Evolutionary conservation across 805 yeast species (phyloP).

Genomic region (Pichia nanzhaoensis): DNA sequence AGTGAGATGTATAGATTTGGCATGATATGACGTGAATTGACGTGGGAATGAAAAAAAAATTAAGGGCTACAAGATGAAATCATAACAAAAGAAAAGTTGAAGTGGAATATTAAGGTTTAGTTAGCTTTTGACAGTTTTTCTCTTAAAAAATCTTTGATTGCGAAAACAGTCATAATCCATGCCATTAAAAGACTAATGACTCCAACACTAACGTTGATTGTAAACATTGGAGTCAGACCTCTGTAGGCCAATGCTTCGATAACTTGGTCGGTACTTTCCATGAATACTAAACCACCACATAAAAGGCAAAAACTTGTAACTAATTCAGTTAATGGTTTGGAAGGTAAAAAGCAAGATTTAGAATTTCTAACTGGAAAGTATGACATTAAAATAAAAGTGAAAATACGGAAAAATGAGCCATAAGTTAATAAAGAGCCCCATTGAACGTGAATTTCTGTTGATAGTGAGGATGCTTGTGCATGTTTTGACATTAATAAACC

Average conservation of each 20-base stretch:
- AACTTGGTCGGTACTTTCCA: constrained; percentile 86
- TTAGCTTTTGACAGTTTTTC: not conserved
- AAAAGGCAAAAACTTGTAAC: constrained; percentile 71
- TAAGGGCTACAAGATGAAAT: no score
- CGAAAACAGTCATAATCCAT: constrained; percentile 72
- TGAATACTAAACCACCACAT: constrained; percentile 86
- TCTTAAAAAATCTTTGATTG: constrained; percentile 49
- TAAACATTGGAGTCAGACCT: constrained; percentile 85
- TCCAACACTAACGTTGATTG: constrained; percentile 82
- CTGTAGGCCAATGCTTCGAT: constrained; percentile 75
- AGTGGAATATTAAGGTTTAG: not conserved
- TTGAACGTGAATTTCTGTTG: constrained; percentile 78
- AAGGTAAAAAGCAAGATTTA: constrained; percentile 33
- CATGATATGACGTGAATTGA: no score
- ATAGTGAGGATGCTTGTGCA: constrained; percentile 69
- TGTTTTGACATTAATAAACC: constrained; percentile 95
- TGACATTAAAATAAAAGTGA: constrained; percentile 53
- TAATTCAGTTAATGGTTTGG: constrained; percentile 82
- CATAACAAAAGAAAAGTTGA: no score
- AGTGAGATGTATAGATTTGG: no score
- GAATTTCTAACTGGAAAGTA: constrained; percentile 33
- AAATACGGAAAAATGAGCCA: constrained; percentile 71
- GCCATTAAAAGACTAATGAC: constrained; percentile 73
- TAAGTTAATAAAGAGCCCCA: constrained; percentile 88
- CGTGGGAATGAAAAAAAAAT: no score